phyloP scores from a whole-genome alignment of 371 early-diverging fungal genomes.

The Apophysomyces elegans region DNA sequence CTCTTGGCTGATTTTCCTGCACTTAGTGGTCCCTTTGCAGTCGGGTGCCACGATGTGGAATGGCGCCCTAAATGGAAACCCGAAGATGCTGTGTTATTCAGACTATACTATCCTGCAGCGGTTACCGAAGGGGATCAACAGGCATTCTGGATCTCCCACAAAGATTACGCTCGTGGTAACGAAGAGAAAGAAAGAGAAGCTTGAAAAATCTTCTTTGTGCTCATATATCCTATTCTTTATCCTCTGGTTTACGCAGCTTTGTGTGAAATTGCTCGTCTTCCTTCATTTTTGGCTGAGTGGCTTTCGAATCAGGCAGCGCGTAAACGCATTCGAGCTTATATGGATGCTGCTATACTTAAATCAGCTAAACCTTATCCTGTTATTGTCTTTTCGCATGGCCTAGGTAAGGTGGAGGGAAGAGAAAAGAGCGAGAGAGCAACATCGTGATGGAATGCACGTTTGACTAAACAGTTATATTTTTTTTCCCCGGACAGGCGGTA shows the following conservation, averaged over 20 bases:
- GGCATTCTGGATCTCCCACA: constrained; percentile 21
- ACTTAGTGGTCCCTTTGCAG: constrained; percentile 31
- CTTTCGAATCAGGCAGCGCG: constrained; percentile 17
- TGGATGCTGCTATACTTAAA: constrained; percentile 14
- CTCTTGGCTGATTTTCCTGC: constrained; percentile 30
- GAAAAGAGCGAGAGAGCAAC: neutral
- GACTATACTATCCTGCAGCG: constrained; percentile 29
- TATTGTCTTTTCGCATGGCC: constrained; percentile 45
- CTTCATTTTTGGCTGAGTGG: constrained; percentile 23
- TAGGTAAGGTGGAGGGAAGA: neutral
- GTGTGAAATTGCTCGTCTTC: constrained; percentile 18
- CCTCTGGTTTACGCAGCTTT: constrained; percentile 2
- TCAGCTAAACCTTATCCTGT: constrained; percentile 28
- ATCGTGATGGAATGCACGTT: neutral
- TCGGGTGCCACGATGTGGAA: constrained; percentile 37
- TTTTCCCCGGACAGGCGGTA: constrained; percentile 32
- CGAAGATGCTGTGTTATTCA: constrained; percentile 13
- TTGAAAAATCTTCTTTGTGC: too few relatives aligned
- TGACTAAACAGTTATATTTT: neutral
- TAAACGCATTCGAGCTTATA: constrained; percentile 20
- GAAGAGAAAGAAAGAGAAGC: too few relatives aligned
- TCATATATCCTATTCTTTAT: neutral
- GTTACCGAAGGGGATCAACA: constrained; percentile 16
- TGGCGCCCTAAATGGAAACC: constrained; percentile 15
- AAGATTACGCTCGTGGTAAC: constrained; percentile 22